Percentiles rank a stretch among this genome's conserved stretches.
Evolutionary conservation across 1,284 basidiomycete genomes (phyloP).

Genomic region (Cutaneotrichosporon sp.): DNA sequence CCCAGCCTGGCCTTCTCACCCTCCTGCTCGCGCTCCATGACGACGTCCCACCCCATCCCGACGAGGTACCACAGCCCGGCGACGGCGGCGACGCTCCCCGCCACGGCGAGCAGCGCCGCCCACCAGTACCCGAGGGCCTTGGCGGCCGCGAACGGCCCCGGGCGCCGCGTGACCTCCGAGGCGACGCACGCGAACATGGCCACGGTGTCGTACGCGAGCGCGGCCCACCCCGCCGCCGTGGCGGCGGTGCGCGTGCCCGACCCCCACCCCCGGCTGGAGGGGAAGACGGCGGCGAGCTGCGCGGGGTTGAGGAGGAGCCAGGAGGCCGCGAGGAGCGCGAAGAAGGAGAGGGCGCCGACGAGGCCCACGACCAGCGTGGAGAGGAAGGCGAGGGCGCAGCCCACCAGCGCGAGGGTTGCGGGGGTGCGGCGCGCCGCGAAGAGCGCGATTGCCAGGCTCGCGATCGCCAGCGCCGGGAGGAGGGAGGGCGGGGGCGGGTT

Average conservation of each 20-base stretch:
- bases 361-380: not conserved
- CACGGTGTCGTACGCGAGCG: not conserved
- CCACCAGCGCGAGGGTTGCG: not conserved
- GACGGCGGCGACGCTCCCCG: not conserved
- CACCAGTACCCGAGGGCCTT: not conserved
- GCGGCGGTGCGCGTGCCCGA: not conserved
- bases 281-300: not conserved
- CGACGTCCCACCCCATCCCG: not conserved
- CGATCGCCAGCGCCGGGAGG: not conserved
- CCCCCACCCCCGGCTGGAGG: not conserved
- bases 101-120: not conserved
- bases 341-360: not conserved
- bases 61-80: not conserved
- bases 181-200: not conserved
- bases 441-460: not conserved
- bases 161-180: not conserved
- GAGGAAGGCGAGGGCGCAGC: not conserved
- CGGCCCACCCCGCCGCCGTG: not conserved
- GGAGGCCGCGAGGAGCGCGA: not conserved
- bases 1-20: too few species aligned
- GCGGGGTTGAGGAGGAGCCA: not conserved
- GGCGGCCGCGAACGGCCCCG: not conserved
- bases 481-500: too few species aligned
- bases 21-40: too few species aligned
- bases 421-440: not conserved